Evolutionary conservation across 345 rosid species (phyloP).

Genomic region (Gossypium arboreum): DNA sequence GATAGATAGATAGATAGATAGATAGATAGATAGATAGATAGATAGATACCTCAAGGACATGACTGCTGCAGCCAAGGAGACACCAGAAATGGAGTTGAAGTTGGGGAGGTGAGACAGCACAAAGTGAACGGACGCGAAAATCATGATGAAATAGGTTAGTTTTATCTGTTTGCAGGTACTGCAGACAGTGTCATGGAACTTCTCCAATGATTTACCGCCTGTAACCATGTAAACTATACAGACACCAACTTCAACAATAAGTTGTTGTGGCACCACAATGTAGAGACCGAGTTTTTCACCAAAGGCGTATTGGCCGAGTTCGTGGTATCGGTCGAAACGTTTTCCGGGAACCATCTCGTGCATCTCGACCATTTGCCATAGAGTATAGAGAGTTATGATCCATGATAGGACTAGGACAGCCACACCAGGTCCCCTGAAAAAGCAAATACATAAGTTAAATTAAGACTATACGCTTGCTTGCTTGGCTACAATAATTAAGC

Average conservation of each 20-base stretch:
- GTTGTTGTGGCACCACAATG: conserved; percentile 77
- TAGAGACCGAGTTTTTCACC: conserved; percentile 76
- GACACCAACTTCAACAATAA: conserved; percentile 58
- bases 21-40: too few relatives aligned
- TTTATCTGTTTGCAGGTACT: conserved; percentile 36
- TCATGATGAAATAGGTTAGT: conserved; percentile 72
- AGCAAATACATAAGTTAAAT: neutral
- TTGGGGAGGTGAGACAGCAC: conserved; percentile 78
- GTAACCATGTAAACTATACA: conserved; percentile 76
- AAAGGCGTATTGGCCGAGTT: conserved; percentile 69
- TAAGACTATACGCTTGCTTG: neutral
- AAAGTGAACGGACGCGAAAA: conserved; percentile 57
- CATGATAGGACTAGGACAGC: conserved; percentile 54
- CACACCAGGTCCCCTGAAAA: conserved; percentile 72
- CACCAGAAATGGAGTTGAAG: conserved; percentile 70
- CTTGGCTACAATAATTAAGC: neutral
- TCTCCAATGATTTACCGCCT: conserved; percentile 57
- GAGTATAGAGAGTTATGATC: conserved; percentile 65
- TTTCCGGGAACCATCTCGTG: conserved; percentile 80
- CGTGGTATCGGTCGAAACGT: conserved; percentile 71
- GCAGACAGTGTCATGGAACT: conserved; percentile 50
- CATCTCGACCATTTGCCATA: conserved; percentile 94
- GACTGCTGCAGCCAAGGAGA: conserved; percentile 75
- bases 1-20: too few relatives aligned
- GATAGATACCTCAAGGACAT: conserved; percentile 63